Percentiles rank a stretch among this genome's conserved stretches.
These are phyloP conservation scores for Sarocladiaceae sp. DNA, from an alignment of 2,329 filamentous ascomycete species.

Conservation along the genomic window DNA sequence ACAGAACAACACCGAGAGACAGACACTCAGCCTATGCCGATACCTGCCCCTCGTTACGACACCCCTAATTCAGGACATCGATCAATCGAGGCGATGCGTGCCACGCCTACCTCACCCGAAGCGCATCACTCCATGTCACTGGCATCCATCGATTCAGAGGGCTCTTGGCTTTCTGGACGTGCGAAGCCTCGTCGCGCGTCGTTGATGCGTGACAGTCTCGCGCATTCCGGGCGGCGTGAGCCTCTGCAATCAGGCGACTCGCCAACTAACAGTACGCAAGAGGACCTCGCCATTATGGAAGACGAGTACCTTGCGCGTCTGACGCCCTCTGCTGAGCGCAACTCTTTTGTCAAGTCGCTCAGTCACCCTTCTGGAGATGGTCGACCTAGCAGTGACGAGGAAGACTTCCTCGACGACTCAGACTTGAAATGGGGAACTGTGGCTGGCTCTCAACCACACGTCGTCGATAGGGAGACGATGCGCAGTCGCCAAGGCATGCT, in stretches of 20 bases:
- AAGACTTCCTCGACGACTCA: conserved; percentile 38
- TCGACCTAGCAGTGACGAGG: conserved; percentile 56
- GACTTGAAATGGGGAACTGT: conserved; percentile 51
- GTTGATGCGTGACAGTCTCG: conserved; percentile 38
- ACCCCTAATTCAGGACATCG: conserved; percentile 40
- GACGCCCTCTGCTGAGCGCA: conserved; percentile 20
- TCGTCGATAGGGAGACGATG: conserved; percentile 38
- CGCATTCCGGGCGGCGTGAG: conserved; percentile 25
- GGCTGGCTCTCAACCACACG: conserved; percentile 50
- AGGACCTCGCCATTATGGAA: conserved; percentile 58
- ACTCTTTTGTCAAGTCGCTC: conserved; percentile 18
- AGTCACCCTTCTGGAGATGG: conserved; percentile 45
- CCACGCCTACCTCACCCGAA: conserved; percentile 42
- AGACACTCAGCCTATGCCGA: conserved; percentile 20
- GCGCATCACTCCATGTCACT: conserved; percentile 70
- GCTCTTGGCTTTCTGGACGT: conserved; percentile 87
- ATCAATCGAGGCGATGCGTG: conserved; percentile 28
- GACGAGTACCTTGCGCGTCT: conserved; percentile 68
- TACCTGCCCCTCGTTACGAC: conserved; percentile 34
- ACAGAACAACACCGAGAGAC: conserved; percentile 21
- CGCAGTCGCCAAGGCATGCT: conserved; percentile 50
- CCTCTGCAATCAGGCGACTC: conserved; percentile 33
- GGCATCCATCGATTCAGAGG: conserved; percentile 92
- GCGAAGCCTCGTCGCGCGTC: conserved; percentile 44
- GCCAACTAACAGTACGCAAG: conserved; percentile 46